Base-by-base conservation (phyloP, 1,284 basidiomycete species). In the Heliocybe sulcata region DNA sequence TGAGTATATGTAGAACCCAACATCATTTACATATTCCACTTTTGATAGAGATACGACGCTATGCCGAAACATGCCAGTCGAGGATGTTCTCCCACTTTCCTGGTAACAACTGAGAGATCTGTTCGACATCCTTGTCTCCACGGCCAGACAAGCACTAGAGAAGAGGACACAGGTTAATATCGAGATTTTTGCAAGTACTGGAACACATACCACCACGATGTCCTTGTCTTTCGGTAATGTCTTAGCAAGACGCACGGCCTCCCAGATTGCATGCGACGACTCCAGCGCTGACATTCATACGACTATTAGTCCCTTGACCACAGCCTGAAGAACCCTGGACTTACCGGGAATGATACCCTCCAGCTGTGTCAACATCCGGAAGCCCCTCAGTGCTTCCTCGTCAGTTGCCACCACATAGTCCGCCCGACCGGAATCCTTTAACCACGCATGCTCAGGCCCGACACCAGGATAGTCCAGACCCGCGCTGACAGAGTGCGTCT, bases 261-360 rank as follows among this genome's bases (percentile, higher is more conserved):
- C 87, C 93, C 94, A 98, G 64, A 99, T 82, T 11, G 94, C 97
- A 72, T 99, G 97, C 22, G 92, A 87, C 1, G 94, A 95, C 72
- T 99, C 97, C 56, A 99, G 77, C 22, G 97, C 94, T 90, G 55
- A 14, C 48, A 33, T 35, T 53, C 42, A 50, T 42, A 48, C 35
- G 16, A 54, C 51, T 58, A 20, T 52, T 60, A 56, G 54, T 31
- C 27, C 53, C 27, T 27, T 12, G 3, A 35, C 45, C 35, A 33
- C 33, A 52, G 35, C 47, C 20, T 49, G 2, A 22, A n/a, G 31
- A 3, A 45, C n/a, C n/a, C n/a, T n/a, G n/a, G n/a, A 71, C 80
- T 58, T 57, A 90, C 88, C 92, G 27, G 96, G 97, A 65, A 99
- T 98, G 67, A 99, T 99, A 31, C 97, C 97, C 74, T 99, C 97